These are phyloP conservation scores for Arthrobotrys pseudoclavata DNA, from an alignment of 2,329 filamentous ascomycete genomes.

Conservation along the genomic window DNA sequence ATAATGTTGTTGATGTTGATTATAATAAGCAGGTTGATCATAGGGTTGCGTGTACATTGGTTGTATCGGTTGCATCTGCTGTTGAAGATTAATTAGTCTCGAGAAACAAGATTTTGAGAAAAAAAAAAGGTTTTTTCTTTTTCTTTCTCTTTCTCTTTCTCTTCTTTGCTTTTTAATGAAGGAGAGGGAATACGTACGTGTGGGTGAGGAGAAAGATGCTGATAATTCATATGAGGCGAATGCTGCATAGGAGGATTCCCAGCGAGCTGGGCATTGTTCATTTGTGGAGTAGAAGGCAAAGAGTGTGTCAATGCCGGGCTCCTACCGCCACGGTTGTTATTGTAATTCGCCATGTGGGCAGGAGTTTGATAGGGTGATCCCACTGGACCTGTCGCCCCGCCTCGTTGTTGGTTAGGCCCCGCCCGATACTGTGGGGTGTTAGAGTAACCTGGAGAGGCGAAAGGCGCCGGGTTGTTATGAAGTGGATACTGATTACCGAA, in stretches of 20 bases:
- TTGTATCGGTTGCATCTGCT: conserved; percentile 55
- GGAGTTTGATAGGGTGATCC: conserved; percentile 52
- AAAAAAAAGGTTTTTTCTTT: background rate
- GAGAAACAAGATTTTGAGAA: conserved; percentile 42
- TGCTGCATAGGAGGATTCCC: conserved; percentile 74
- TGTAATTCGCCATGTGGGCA: conserved; percentile 49
- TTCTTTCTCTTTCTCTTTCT: no score
- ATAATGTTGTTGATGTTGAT: conserved; percentile 44
- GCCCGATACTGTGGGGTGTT: conserved; percentile 65
- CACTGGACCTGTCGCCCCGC: conserved; percentile 61
- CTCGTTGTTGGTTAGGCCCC: conserved; percentile 66
- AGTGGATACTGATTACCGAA: conserved; percentile 66
- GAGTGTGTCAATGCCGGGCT: conserved; percentile 74
- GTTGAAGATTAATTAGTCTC: conserved; percentile 13
- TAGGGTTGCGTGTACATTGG: conserved; percentile 54
- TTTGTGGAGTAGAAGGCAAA: conserved; percentile 78
- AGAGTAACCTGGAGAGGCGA: conserved; percentile 57
- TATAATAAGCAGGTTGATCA: conserved; percentile 65
- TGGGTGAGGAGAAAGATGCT: conserved; percentile 65
- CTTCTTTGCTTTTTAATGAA: no score
- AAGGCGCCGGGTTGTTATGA: conserved; percentile 56
- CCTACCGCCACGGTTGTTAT: conserved; percentile 62
- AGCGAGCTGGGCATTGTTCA: conserved; percentile 75
- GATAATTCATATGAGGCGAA: conserved; percentile 74
- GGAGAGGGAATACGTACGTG: conserved; percentile 66